phyloP scores from a whole-genome alignment of 352 stramenopile species.

The Globisporangium nodosum region DNA sequence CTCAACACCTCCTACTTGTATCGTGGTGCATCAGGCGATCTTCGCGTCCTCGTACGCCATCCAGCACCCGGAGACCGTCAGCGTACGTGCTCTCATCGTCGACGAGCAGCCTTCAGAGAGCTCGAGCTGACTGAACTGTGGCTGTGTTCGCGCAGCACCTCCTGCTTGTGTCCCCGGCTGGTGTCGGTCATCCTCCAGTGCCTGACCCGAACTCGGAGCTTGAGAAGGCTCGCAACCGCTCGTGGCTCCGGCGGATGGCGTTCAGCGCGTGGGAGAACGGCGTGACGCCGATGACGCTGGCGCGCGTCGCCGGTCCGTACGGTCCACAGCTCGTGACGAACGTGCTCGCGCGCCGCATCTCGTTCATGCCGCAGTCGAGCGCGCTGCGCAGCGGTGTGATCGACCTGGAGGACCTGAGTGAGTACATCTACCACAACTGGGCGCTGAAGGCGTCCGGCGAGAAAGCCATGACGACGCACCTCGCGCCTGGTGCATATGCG shows the following conservation, averaged over 20 bases:
- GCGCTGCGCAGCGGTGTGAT: conserved; percentile 63
- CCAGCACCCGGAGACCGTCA: conserved; percentile 49
- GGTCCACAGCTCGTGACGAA: conserved; percentile 70
- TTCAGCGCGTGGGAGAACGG: conserved; percentile 57
- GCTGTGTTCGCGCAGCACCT: conserved; percentile 44
- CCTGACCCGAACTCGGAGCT: conserved; percentile 31
- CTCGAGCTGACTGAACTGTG: background rate
- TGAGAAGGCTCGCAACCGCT: conserved; percentile 27
- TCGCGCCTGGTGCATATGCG: conserved; percentile 62
- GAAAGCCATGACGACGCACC: conserved; percentile 66
- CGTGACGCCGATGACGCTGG: conserved; percentile 73
- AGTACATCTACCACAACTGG: conserved; percentile 87
- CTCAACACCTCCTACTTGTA: background rate
- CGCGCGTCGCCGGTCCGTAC: conserved; percentile 69
- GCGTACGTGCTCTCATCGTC: conserved; percentile 26
- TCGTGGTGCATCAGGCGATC: conserved; percentile 47
- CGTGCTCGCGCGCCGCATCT: conserved; percentile 53
- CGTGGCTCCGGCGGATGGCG: conserved; percentile 48
- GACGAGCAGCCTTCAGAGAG: background rate
- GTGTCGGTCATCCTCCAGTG: conserved; percentile 50
- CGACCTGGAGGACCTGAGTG: conserved; percentile 49
- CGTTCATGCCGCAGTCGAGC: conserved; percentile 68
- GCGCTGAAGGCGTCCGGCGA: conserved; percentile 73
- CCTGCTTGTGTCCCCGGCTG: conserved; percentile 67
- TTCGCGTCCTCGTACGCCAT: conserved; percentile 75